These are phyloP conservation scores for Venturiaceae sp. DNA, from an alignment of 2,329 filamentous ascomycete genomes.

Conservation along the genomic window DNA sequence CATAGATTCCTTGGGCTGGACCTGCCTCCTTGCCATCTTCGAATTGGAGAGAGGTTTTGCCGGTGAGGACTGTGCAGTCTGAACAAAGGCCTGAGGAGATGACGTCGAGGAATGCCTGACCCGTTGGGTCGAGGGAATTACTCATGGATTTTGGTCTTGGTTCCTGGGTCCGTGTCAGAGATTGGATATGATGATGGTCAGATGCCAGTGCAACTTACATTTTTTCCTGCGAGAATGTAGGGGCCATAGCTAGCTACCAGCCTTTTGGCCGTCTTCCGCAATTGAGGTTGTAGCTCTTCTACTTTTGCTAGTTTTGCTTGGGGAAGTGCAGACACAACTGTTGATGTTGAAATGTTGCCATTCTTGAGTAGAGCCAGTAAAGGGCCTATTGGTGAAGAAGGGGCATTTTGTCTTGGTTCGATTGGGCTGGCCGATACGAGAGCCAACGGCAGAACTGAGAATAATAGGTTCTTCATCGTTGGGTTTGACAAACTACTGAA, in stretches of 20 bases:
- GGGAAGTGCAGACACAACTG: background rate
- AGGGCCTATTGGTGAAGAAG: background rate
- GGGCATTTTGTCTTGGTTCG: background rate
- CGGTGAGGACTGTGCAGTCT: background rate
- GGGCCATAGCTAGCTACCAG: background rate
- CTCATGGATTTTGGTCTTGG: background rate
- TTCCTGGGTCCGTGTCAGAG: background rate
- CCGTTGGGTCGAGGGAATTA: background rate
- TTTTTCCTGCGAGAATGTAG: background rate
- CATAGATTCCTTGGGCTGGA: background rate
- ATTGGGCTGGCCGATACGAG: background rate
- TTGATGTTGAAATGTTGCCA: background rate
- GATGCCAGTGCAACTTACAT: background rate
- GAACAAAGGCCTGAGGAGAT: background rate
- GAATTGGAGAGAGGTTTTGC: background rate
- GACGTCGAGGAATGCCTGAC: background rate
- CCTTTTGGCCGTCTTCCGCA: background rate
- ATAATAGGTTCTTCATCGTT: background rate
- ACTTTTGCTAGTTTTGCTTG: background rate
- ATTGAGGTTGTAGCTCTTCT: background rate
- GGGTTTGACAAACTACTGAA: no score
- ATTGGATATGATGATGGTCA: background rate
- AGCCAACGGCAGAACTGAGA: background rate
- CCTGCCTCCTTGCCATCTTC: background rate
- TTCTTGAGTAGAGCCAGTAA: background rate